Evolutionary conservation across 2,329 filamentous ascomycete species (phyloP), one percentile per base, ranked within the genome.

Genomic region (Cladophialophora carrionii): DNA sequence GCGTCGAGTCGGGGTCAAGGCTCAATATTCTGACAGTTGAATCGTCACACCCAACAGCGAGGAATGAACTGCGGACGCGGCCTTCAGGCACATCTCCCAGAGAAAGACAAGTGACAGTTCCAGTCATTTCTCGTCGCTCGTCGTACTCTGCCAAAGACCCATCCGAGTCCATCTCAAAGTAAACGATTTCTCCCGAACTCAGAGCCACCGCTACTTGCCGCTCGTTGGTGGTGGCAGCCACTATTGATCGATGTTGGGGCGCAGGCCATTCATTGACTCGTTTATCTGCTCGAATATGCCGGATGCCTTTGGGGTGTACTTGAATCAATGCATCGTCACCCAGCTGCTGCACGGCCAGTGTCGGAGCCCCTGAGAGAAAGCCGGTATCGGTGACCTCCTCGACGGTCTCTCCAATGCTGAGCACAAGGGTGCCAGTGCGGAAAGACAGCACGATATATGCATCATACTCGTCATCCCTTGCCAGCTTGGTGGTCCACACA

Each of bases 11-110:
- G 0, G 92, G 92, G 73, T 96, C 92, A 32, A 97, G 80, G 73
- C 92, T 96, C 61, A 96, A 84, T 60, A 99, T 92, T 60, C 95
- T 90, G 60, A 99, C 95, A 0, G 95, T 98, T 65, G 91, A 92
- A 77, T 99, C 95, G 73, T 97, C 95, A 74, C 94, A 98, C 5
- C 96, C 96, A 52, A 99, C 94, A 51, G 96, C 96, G 60, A 98
- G 83, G 79, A 96, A 99, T 1, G 91, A 92, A 76, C 93, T 96
- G 75, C 96, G 85, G 49, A 94, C 82, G 56, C 92, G 88, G 31
- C 96, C 95, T 77, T 96, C 90, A 0, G 95, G 94, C 14, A 98
- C 92, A 60, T 95, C 90, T 2, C 94, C 95, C 58, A 99, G 83
- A 72, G 93, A 96, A n/a, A 99, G 82, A 71, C 91, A 96, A 20